Conservation (phyloP, 345 rosid species). For the Combretum micranthum region DNA sequence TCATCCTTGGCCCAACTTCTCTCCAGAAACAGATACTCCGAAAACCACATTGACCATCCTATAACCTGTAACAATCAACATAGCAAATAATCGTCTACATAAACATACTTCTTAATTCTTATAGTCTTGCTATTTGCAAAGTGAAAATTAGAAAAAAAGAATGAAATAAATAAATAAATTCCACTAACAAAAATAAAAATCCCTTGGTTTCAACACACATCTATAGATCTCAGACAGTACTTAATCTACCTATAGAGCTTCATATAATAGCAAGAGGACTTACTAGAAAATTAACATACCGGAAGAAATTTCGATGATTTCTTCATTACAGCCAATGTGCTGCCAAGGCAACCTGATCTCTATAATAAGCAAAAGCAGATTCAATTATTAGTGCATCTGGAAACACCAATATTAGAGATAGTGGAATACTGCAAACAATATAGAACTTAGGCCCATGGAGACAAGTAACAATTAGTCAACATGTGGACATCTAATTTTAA, state of each 20-base stretch:
- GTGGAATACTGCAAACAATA: background rate
- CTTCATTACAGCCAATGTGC: conserved; percentile 91
- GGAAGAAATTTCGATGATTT: conserved; percentile 88
- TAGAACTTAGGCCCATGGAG: no score
- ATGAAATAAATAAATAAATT: background rate
- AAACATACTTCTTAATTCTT: no score
- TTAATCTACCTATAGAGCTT: background rate
- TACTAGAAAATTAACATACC: conserved; percentile 34
- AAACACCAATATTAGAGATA: no score
- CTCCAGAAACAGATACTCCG: conserved; percentile 87
- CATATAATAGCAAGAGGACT: background rate
- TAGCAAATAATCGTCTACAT: no score
- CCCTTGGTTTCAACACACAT: no score
- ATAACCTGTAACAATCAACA: conserved; percentile 50
- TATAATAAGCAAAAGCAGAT: conserved; percentile 29
- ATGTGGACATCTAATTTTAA: background rate
- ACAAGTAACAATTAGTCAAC: no score
- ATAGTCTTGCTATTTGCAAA: no score
- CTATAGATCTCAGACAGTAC: background rate
- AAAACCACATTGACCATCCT: conserved; percentile 99
- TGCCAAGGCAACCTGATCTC: conserved; percentile 95
- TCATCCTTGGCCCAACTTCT: conserved; percentile 95
- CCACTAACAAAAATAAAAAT: background rate
- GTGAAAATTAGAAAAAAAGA: background rate
- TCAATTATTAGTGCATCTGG: no score